Evolutionary conservation across 768 basidiomycete genomes (phyloP).

Genomic region (Amylocystis lapponica): DNA sequence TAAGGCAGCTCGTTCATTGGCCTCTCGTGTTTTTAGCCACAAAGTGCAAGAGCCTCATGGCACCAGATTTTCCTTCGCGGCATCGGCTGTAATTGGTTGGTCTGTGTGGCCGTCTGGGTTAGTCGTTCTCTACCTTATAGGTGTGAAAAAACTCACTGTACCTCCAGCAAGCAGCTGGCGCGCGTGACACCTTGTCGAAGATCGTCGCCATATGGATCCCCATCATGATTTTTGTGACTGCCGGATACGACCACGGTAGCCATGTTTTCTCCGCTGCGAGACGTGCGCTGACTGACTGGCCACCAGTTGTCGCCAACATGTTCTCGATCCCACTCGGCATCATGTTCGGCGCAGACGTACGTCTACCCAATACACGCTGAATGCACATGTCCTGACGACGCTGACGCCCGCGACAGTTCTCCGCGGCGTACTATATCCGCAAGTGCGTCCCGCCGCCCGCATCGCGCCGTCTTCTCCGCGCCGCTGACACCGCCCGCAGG

Average conservation of each 20-base stretch:
- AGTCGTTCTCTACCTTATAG: constrained; percentile 16
- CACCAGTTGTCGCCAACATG: constrained; percentile 67
- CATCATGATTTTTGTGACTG: constrained; percentile 72
- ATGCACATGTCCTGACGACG: neutral
- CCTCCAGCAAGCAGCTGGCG: constrained; percentile 60
- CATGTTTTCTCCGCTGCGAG: no score
- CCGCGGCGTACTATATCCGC: constrained; percentile 52
- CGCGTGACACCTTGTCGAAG: constrained; percentile 67
- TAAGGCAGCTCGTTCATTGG: no score
- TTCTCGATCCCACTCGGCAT: constrained; percentile 67
- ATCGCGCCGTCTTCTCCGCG: neutral
- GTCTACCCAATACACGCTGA: constrained; percentile 16
- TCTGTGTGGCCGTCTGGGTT: constrained; percentile 70
- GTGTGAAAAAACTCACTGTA: constrained; percentile 1
- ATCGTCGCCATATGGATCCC: constrained; percentile 67
- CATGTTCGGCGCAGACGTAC: constrained; percentile 61
- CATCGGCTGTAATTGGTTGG: constrained; percentile 75
- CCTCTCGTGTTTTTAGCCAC: constrained; percentile 30
- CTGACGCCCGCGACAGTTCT: constrained; percentile 31
- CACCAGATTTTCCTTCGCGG: constrained; percentile 69
- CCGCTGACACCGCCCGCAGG: constrained; percentile 16
- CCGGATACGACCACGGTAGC: constrained; percentile 65
- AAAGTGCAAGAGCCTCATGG: constrained; percentile 65
- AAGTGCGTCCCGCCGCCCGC: constrained; percentile 39
- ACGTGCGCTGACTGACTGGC: neutral